Evolutionary conservation across 2,329 filamentous ascomycete species (phyloP).

Genomic region (Aspergillus fischeri): DNA sequence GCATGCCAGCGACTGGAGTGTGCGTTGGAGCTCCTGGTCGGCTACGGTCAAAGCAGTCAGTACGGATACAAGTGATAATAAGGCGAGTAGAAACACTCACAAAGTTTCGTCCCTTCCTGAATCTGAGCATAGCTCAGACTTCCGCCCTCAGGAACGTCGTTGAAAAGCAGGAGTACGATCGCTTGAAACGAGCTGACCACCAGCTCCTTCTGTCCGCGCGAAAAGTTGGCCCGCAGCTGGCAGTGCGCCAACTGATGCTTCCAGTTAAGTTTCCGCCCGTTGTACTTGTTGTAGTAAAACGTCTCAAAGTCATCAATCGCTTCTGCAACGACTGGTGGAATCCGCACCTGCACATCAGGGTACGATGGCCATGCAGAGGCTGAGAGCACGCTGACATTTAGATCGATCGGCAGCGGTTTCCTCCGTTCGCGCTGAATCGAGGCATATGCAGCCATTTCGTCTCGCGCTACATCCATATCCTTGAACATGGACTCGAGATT

Average conservation of each 20-base stretch:
- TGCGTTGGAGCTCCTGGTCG: conserved; percentile 77
- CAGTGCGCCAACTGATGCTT: conserved; percentile 92
- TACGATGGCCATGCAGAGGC: conserved; percentile 92
- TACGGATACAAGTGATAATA: neutral
- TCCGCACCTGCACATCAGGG: conserved; percentile 66
- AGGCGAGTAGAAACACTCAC: conserved; percentile 39
- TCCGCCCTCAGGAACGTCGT: conserved; percentile 60
- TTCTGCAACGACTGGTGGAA: conserved; percentile 71
- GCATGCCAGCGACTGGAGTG: conserved; percentile 90
- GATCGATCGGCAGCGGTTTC: conserved; percentile 59
- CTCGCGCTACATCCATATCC: conserved; percentile 86
- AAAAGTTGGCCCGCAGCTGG: conserved; percentile 75
- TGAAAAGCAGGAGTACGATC: conserved; percentile 86
- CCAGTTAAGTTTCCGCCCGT: conserved; percentile 80
- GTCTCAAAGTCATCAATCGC: conserved; percentile 76
- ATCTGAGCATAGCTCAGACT: conserved; percentile 74
- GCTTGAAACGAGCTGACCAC: conserved; percentile 91
- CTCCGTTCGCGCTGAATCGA: conserved; percentile 59
- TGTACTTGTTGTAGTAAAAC: conserved; percentile 88
- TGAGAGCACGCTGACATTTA: conserved; percentile 87
- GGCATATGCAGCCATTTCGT: conserved; percentile 90
- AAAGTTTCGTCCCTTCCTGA: conserved; percentile 67
- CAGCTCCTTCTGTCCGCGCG: conserved; percentile 77
- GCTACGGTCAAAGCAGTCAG: conserved; percentile 41
- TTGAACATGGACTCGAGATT: conserved; percentile 99